These are phyloP conservation scores for Tetrahymena elliotti DNA, from an alignment of 73 alveolate genomes.

Conservation along the genomic window DNA sequence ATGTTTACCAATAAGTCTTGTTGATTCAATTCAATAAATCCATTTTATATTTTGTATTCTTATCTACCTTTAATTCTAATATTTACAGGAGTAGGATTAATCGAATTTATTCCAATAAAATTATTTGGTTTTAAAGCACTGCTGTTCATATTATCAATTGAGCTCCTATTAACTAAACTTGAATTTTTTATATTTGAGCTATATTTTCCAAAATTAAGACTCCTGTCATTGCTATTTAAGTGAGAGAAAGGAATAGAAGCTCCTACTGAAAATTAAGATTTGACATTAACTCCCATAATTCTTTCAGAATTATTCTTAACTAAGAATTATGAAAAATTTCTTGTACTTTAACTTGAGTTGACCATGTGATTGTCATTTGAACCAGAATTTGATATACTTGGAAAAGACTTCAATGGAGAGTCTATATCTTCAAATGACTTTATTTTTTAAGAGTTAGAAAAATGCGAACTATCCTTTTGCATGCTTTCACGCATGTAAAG, in stretches of 20 bases:
- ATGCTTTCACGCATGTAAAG: neutral
- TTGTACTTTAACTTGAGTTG: neutral
- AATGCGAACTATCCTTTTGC: slow-evolving; percentile 3
- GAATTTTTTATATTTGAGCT: neutral
- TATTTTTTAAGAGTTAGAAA: neutral
- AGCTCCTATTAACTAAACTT: neutral
- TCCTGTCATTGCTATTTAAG: neutral
- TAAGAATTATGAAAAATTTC: neutral
- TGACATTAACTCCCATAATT: neutral
- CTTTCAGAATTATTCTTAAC: neutral
- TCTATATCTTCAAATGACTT: slow-evolving; percentile 2
- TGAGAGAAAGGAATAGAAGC: neutral
- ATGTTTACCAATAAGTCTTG: neutral
- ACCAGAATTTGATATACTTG: neutral
- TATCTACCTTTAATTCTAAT: neutral
- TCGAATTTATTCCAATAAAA: neutral
- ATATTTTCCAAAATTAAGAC: neutral
- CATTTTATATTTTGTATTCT: neutral
- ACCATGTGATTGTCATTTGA: neutral
- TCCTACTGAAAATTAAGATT: neutral
- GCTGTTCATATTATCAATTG: neutral
- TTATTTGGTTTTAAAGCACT: neutral
- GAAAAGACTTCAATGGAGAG: neutral
- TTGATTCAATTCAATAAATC: neutral
- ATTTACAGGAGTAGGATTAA: neutral